A percentile compares a stretch with the other conserved stretches of the same genome.
Conservation (phyloP, 192 early-diverging fungal genomes). For the Mortierella claussenii region DNA sequence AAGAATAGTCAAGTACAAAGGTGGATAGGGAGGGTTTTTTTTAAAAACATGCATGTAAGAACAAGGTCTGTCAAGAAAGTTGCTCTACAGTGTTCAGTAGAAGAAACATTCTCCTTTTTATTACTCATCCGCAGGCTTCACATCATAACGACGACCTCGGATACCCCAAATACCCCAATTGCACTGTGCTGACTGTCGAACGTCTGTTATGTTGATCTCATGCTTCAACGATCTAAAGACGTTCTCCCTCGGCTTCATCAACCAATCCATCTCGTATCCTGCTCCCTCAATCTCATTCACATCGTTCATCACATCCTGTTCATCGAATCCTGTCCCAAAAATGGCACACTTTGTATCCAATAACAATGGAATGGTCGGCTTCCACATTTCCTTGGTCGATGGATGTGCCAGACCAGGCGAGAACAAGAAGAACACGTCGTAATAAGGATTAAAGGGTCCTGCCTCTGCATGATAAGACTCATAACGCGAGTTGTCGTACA, state of each 20-base stretch:
- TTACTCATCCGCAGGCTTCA: constrained; percentile 53
- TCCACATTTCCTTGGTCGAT: constrained; percentile 69
- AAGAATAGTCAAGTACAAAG: too few relatives aligned
- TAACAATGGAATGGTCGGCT: constrained; percentile 70
- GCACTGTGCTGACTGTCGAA: constrained; percentile 75
- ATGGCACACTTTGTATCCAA: constrained; percentile 82
- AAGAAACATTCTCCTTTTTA: too few relatives aligned
- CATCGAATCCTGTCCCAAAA: constrained; percentile 82
- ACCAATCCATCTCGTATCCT: constrained; percentile 73
- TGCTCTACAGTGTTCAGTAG: too few relatives aligned
- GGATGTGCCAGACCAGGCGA: constrained; percentile 79
- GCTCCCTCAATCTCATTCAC: constrained; percentile 55
- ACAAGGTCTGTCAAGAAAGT: too few relatives aligned
- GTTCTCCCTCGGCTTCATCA: constrained; percentile 75
- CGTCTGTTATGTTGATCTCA: constrained; percentile 76
- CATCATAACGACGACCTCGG: constrained; percentile 84
- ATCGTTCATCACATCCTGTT: constrained; percentile 71
- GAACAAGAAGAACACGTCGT: constrained; percentile 83
- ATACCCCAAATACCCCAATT: constrained; percentile 87
- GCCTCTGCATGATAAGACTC: constrained; percentile 66
- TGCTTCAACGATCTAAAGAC: constrained; percentile 76
- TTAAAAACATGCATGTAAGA: too few relatives aligned
- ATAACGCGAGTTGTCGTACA: constrained; percentile 74
- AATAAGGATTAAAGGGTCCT: constrained; percentile 80
- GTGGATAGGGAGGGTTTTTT: too few relatives aligned